Evolutionary conservation across 768 basidiomycete species (phyloP), one percentile per base, ranked within the genome.

Genomic region (Pisolithus orientalis): DNA sequence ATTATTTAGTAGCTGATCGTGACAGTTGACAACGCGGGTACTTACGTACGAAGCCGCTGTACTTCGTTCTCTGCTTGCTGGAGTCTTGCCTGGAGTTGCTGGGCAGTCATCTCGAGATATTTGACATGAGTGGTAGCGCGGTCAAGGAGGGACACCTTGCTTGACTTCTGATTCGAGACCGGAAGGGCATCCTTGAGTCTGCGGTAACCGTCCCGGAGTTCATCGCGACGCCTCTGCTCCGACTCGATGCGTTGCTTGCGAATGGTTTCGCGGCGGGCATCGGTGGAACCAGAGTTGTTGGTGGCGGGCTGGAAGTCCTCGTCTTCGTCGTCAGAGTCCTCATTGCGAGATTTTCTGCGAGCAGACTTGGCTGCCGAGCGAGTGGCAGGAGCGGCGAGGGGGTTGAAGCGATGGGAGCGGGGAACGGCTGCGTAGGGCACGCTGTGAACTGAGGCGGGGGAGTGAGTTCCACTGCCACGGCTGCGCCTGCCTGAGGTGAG

Each of bases 201-300:
- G 61, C 85, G 82, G 72, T 94, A 95, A 54, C 90, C 92, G 52
- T 95, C 92, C 51, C 93, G 78, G 65, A 95, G 87, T 72, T 95
- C 93, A 62, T 94, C 91, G 38, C 93, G 83, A 59, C 93, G 80
- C 59, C 91, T 78, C 76, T 94, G 89, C 75, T 93, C 90, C 25
- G 90, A 91, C 77, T 93, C 90, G 74, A 93, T 93, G 71, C 90
- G 88, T 75, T 92, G 90, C 66, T 84, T 83, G 66, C 90, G 88
- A 62, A 93, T 89, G 51, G 89, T 88, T 76, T 93, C 90, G 65
- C 90, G 87, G 70, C 90, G 89, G 72, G 76, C 76, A 65, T 86
- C 86, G 64, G 79, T 78, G 55, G 68, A 72, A 60, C 65, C 72
- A 54, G 76, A 70, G 52, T 72, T 64, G 32, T 69, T 59, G 55